Evolutionary conservation across 257 asterid genomes (phyloP).

Genomic region (Nicotiana knightiana): DNA sequence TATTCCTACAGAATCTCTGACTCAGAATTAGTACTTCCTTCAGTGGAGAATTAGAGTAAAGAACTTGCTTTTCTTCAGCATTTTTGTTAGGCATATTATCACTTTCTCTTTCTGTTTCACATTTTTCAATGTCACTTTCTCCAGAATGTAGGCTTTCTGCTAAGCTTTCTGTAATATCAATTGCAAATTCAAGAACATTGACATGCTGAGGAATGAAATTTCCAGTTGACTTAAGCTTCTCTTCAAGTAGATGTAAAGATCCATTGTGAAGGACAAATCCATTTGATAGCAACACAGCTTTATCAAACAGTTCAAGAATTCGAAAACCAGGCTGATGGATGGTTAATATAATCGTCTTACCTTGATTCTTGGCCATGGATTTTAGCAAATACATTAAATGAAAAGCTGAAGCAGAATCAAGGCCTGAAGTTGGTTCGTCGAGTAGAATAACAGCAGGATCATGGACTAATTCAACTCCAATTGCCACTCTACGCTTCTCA

Average conservation of each 20-base stretch:
- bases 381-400: slow-evolving; percentile 47
- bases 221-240: slow-evolving; percentile 35
- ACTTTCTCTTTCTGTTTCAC: slow-evolving; percentile 15
- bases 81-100: not conserved
- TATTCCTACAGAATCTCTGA: slow-evolving; percentile 52
- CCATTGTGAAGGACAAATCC: slow-evolving; percentile 64
- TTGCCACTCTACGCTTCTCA: slow-evolving; percentile 70
- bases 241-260: slow-evolving; percentile 46
- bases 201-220: slow-evolving; percentile 55
- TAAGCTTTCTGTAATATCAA: slow-evolving; percentile 43
- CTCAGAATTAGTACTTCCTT: slow-evolving; percentile 47
- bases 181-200: slow-evolving; percentile 68
- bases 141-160: slow-evolving; percentile 29
- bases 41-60: slow-evolving; percentile 36
- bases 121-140: slow-evolving; percentile 21
- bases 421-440: slow-evolving; percentile 87
- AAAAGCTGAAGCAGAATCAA: slow-evolving; percentile 73
- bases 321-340: slow-evolving; percentile 83
- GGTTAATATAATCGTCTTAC: slow-evolving; percentile 55
- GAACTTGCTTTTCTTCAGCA: slow-evolving; percentile 9
- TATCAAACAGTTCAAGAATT: slow-evolving; percentile 60
- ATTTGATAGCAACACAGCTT: slow-evolving; percentile 42
- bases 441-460: slow-evolving; percentile 65
- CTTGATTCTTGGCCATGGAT: slow-evolving; percentile 50
- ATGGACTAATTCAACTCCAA: slow-evolving; percentile 69